Conservation (phyloP, 2,329 filamentous ascomycete species). For the Coccinonectria pachysandricola region DNA sequence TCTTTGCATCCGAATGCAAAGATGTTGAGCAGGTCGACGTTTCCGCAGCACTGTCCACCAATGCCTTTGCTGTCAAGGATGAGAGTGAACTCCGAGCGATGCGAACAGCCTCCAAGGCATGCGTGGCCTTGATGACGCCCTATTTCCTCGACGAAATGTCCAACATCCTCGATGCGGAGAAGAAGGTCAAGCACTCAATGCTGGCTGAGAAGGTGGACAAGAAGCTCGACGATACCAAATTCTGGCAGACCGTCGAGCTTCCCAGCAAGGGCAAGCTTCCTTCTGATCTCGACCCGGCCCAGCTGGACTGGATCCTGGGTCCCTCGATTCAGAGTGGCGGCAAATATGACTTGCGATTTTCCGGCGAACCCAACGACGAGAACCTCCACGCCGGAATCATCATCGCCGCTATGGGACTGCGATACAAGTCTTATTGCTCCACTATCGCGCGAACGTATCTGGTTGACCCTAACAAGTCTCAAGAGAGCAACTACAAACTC, state of each 20-base stretch:
- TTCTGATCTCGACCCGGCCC: conserved; percentile 72
- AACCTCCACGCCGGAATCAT: conserved; percentile 86
- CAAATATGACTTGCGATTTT: conserved; percentile 82
- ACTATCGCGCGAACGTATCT: conserved; percentile 89
- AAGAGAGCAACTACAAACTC: conserved; percentile 90
- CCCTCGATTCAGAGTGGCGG: conserved; percentile 92
- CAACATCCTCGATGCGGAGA: conserved; percentile 86
- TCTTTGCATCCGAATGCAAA: conserved; percentile 67
- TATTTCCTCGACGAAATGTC: conserved; percentile 99
- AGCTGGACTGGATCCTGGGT: conserved; percentile 89
- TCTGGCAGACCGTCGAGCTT: conserved; percentile 72
- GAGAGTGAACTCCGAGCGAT: conserved; percentile 89
- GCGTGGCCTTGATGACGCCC: conserved; percentile 86
- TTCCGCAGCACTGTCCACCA: conserved; percentile 65
- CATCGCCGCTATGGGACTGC: conserved; percentile 78
- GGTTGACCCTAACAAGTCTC: conserved; percentile 91
- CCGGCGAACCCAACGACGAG: conserved; percentile 68
- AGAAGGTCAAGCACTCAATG: conserved; percentile 85
- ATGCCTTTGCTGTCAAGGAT: conserved; percentile 86
- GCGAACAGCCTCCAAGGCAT: conserved; percentile 87
- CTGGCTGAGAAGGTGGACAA: conserved; percentile 80
- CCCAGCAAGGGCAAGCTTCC: conserved; percentile 67
- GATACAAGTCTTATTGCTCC: conserved; percentile 94
- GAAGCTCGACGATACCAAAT: conserved; percentile 89
- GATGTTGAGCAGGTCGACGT: conserved; percentile 86